Percentiles rank a stretch among this genome's conserved stretches.
phyloP scores from a whole-genome alignment of 305 asterid genomes.

The Andrographis paniculata region DNA sequence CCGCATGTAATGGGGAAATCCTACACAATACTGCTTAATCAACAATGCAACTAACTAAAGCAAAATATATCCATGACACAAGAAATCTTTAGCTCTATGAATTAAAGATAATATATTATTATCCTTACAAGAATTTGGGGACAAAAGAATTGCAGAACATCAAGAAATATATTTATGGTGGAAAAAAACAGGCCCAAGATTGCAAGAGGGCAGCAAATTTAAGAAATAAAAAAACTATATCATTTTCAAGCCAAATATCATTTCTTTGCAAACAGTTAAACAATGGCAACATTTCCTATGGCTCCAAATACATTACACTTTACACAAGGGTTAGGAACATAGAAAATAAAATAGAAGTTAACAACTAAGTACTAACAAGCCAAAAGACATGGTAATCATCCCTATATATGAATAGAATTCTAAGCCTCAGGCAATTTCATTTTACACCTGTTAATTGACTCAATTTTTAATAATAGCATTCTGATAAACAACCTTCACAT shows the following conservation, averaged over 20 bases:
- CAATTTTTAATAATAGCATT: too few relatives aligned
- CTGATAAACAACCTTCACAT: too few relatives aligned
- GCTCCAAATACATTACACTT: conserved; percentile 8
- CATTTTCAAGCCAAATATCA: conserved; percentile 4
- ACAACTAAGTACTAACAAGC: too few relatives aligned
- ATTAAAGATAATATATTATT: neutral
- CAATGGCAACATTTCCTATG: conserved; percentile 1
- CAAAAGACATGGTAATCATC: conserved; percentile 4
- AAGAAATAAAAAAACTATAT: neutral
- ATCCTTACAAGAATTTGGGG: conserved; percentile 12
- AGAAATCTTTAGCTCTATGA: conserved; percentile 7
- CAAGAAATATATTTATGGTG: neutral
- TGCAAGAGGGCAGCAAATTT: conserved; percentile 3
- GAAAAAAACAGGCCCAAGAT: neutral
- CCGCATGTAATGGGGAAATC: conserved; percentile 5
- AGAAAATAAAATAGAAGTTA: neutral
- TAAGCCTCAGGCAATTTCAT: conserved; percentile 5
- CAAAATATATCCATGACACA: conserved; percentile 1
- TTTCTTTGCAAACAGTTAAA: neutral
- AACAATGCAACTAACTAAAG: neutral
- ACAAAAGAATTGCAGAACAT: neutral
- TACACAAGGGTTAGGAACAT: neutral
- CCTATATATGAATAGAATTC: conserved; percentile 8
- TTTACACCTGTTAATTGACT: too few relatives aligned
- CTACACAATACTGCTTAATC: conserved; percentile 1